phyloP scores from a whole-genome alignment of 2,329 filamentous ascomycete genomes.

The Venturia oleaginea region DNA sequence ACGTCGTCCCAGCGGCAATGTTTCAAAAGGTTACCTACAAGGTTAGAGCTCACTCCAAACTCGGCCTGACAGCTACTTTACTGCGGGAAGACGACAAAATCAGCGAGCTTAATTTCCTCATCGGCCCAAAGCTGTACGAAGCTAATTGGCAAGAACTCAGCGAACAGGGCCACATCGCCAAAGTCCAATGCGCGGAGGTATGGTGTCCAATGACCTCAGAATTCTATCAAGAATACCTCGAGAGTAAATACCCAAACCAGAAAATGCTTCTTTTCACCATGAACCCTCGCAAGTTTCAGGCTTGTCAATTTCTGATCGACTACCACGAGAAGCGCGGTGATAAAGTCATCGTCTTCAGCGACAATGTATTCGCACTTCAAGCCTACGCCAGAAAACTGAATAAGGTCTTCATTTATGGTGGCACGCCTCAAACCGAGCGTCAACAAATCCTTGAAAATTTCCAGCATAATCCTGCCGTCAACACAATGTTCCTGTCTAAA shows the following conservation, averaged over 20 bases:
- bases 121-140: conserved; percentile 94
- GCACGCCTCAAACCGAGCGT: conserved; percentile 76
- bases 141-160: conserved; percentile 99
- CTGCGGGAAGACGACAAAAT: conserved; percentile 98
- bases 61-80: conserved; percentile 87
- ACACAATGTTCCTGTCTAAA: conserved; percentile 92
- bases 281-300: conserved; percentile 96
- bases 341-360: conserved; percentile 97
- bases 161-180: conserved; percentile 91
- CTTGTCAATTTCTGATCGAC: conserved; percentile 95
- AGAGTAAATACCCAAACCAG: conserved; percentile 53
- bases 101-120: conserved; percentile 91
- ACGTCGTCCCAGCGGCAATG: conserved; percentile 94
- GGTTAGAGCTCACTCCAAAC: conserved; percentile 90
- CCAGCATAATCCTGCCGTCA: conserved; percentile 80
- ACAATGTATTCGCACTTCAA: conserved; percentile 89
- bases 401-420: conserved; percentile 87
- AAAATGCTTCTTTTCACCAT: conserved; percentile 76
- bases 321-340: conserved; percentile 92
- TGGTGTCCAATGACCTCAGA: conserved; percentile 99
- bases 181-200: conserved; percentile 95
- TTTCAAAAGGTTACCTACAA: conserved; percentile 89
- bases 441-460: conserved; percentile 87
- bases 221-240: conserved; percentile 90
- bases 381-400: conserved; percentile 74